These are phyloP conservation scores for Colletotrichum sp. DNA, from an alignment of 2,329 filamentous ascomycete species.

Conservation along the genomic window DNA sequence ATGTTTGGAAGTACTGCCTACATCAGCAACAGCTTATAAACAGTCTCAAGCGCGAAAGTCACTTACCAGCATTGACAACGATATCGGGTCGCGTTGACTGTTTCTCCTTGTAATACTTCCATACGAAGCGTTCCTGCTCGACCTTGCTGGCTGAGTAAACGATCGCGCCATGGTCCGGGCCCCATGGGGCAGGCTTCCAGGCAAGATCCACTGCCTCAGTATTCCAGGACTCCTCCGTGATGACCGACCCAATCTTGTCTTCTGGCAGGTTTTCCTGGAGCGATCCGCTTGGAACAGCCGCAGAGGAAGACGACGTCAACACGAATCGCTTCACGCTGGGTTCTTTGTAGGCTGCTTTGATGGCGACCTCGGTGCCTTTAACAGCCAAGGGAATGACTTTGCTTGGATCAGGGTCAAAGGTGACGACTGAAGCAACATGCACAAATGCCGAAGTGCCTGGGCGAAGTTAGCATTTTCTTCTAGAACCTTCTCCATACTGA, in stretches of 20 bases:
- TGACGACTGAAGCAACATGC: constrained; percentile 42
- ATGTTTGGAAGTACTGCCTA: constrained; percentile 34
- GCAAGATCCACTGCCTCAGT: constrained; percentile 35
- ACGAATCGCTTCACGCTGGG: constrained; percentile 44
- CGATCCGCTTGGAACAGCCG: constrained; percentile 20
- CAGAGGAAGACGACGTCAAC: constrained; percentile 39
- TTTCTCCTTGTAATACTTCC: constrained; percentile 40
- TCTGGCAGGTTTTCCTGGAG: constrained; percentile 23
- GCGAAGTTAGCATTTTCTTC: neutral
- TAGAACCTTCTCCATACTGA: no score
- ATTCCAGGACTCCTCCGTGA: constrained; percentile 38
- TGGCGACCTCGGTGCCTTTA: constrained; percentile 27
- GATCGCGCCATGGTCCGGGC: constrained; percentile 24
- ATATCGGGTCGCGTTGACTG: constrained; percentile 24
- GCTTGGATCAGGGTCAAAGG: constrained; percentile 39
- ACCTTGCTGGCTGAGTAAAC: constrained; percentile 46
- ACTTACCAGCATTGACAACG: constrained; percentile 8
- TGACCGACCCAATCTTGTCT: neutral
- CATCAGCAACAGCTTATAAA: constrained; percentile 21
- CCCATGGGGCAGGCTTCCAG: constrained; percentile 40
- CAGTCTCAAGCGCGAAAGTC: accelerated
- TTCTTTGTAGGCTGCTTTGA: constrained; percentile 39
- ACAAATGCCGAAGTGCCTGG: constrained; percentile 31
- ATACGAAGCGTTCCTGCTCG: constrained; percentile 39
- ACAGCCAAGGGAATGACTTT: constrained; percentile 41